Evolutionary conservation across 2,329 filamentous ascomycete genomes (phyloP).

Genomic region (Coniochaeta sp.): DNA sequence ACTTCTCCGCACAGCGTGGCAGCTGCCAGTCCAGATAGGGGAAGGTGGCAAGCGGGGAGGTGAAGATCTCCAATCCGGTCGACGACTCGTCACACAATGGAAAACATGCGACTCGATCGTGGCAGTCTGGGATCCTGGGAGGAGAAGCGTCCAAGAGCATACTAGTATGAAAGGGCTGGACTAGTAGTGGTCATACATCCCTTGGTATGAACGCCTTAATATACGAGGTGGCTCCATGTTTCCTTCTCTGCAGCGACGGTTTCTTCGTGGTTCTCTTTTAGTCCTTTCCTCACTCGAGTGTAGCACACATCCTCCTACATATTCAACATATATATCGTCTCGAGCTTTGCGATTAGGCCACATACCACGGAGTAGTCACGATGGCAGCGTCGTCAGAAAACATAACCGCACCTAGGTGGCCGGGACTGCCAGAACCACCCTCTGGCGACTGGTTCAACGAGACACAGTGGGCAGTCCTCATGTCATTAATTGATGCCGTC

Average conservation of each 20-base stretch:
- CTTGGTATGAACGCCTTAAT: neutral
- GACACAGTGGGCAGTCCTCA: constrained; percentile 45
- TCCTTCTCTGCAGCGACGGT: neutral
- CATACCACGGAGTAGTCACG: neutral
- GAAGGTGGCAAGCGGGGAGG: neutral
- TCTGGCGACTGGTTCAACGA: constrained; percentile 31
- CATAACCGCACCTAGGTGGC: constrained; percentile 7
- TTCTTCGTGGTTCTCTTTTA: neutral
- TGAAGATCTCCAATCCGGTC: neutral
- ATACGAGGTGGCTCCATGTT: neutral
- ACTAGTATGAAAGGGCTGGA: neutral
- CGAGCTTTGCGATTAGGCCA: neutral
- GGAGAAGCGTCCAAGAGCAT: neutral
- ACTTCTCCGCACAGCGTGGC: neutral
- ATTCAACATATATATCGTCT: neutral
- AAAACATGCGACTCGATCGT: neutral
- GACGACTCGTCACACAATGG: neutral
- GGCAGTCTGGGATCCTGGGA: neutral
- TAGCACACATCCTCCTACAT: neutral
- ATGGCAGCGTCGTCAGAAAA: constrained; percentile 3
- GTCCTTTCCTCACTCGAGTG: neutral
- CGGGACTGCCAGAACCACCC: constrained; percentile 17
- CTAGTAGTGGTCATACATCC: neutral
- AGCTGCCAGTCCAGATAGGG: neutral
- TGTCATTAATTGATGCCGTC: constrained; percentile 48